A percentile compares a stretch with the other conserved stretches of the same genome.
Evolutionary conservation across 2,329 filamentous ascomycete species (phyloP).

Genomic region (Paraconiothyrium brasiliense): DNA sequence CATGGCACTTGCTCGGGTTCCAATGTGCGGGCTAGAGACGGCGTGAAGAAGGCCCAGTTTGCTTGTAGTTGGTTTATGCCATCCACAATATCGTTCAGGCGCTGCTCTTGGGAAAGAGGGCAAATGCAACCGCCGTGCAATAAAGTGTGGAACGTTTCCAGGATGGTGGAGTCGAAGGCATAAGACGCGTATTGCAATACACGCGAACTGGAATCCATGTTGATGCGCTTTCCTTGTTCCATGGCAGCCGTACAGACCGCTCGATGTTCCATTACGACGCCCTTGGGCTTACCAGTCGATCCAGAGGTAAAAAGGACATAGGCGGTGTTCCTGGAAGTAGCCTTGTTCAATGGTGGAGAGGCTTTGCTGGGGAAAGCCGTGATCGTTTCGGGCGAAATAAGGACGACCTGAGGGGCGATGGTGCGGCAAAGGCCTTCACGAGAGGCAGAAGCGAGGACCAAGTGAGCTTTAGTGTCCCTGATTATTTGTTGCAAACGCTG

Average conservation of each 20-base stretch:
- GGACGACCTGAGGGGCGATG: neutral
- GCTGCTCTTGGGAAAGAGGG: constrained; percentile 62
- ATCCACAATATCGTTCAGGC: constrained; percentile 59
- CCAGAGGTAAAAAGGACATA: constrained; percentile 56
- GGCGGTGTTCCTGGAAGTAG: constrained; percentile 3
- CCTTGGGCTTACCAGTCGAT: constrained; percentile 59
- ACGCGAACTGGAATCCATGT: constrained; percentile 47
- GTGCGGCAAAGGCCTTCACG: neutral
- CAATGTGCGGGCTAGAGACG: constrained; percentile 19
- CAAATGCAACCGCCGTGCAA: constrained; percentile 68
- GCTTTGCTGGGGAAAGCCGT: neutral
- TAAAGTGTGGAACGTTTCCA: constrained; percentile 65
- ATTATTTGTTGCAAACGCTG: constrained; percentile 2
- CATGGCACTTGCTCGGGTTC: constrained; percentile 19
- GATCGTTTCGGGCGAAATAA: constrained; percentile 1
- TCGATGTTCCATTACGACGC: constrained; percentile 68
- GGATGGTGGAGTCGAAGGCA: constrained; percentile 63
- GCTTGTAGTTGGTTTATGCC: constrained; percentile 52
- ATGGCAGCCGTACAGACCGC: constrained; percentile 55
- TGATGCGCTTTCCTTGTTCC: constrained; percentile 22
- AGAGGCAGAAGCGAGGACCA: constrained; percentile 2
- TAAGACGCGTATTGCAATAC: constrained; percentile 64
- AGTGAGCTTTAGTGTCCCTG: constrained; percentile 1
- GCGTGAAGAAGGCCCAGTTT: constrained; percentile 19
- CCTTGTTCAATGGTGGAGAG: constrained; percentile 1